Evolutionary conservation across 257 asterid genomes (phyloP).

Genomic region (Fraxinus americana): DNA sequence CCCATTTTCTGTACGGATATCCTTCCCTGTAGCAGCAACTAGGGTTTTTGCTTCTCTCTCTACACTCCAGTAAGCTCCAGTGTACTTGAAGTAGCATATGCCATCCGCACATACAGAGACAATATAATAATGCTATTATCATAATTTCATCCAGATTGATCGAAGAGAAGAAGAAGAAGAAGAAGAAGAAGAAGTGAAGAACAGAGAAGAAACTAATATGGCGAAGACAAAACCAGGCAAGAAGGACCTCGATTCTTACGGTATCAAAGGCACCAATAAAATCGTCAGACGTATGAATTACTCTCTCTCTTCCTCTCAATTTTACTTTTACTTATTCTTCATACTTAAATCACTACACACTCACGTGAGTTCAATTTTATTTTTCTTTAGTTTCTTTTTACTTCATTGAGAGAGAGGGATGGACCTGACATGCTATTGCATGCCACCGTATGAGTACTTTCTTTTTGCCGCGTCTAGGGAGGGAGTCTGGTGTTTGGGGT

Average conservation of each 20-base stretch:
- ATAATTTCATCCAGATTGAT: background rate
- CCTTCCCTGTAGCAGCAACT: background rate
- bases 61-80: background rate
- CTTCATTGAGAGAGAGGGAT: background rate
- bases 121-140: background rate
- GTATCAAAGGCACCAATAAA: conserved; percentile 87
- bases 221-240: conserved; percentile 99
- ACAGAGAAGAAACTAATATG: conserved; percentile 36
- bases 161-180: background rate
- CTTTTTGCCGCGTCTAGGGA: background rate
- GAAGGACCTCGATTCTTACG: conserved; percentile 83
- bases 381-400: background rate
- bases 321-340: background rate
- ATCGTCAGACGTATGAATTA: conserved; percentile 62
- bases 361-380: background rate
- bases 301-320: background rate
- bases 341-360: background rate
- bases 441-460: background rate
- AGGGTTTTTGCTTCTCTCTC: background rate
- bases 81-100: background rate
- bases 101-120: background rate
- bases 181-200: background rate
- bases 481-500: background rate
- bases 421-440: background rate
- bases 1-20: background rate